Base-by-base conservation (phyloP, 768 basidiomycete species). In the Tephrocybe sp. region DNA sequence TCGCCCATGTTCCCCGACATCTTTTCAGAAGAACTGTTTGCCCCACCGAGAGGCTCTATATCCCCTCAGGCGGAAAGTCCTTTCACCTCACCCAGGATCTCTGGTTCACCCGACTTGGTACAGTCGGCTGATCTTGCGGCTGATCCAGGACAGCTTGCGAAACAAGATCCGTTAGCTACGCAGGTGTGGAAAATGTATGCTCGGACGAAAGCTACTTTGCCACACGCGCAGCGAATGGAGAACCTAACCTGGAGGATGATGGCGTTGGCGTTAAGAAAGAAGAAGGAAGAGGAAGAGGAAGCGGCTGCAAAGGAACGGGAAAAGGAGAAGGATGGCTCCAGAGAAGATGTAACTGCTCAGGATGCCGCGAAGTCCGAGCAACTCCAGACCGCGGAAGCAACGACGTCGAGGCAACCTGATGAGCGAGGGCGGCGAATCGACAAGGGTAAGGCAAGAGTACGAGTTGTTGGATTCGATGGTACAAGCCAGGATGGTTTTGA, bases 201-300 rank as follows among this genome's bases (percentile, higher is more conserved):
- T 32, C 84, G 89, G 54, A 89, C 88, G 40, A 94, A 93, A 70
- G 89, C 87, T n/a, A 80, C 78, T 30, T 70, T 96, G 50, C 93
- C 95, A 26, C 92, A 96, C 64, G 92, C 89, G 0, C 91, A 94
- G 69, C 74, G 95, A 62, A 94, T 99, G 92, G 97, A 98, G 72
- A 98, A 98, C 64, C 68, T 98, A 48, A 97, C 95, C 0, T 98
- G 96, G 96, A 74, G 97, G 52, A 91, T 98, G 93, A 98, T 98
- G 95, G 89, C 94, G 20, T 73, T 99, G 64, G 92, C 90, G 11
- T 72, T 99, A 49, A 87, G 88, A 76, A 96, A 89, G 79, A 86
- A 87, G 73, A 84, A 85, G 69, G 87, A 88, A 39, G 84, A 87
- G 17, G 85, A 87, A 49, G 74, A 81, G 53, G 70, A 69, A 53